Conservation (phyloP, 2,329 filamentous ascomycete species). For the Xylaria sp. region DNA sequence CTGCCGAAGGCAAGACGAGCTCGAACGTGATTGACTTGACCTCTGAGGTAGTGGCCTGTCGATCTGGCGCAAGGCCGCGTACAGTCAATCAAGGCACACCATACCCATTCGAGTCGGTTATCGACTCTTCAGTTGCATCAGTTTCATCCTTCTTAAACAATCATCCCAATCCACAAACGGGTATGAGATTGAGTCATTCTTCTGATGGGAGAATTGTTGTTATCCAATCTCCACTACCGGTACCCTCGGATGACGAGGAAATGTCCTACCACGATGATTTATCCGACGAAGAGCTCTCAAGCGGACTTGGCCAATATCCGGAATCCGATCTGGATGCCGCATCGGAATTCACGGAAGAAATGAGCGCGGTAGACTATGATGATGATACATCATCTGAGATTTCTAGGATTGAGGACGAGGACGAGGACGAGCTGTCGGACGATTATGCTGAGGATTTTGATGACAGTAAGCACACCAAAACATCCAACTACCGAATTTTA, state of each 20-base stretch:
- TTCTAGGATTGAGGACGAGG: slow-evolving; percentile 21
- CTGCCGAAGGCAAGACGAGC: slow-evolving; percentile 16
- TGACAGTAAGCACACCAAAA: slow-evolving; percentile 32
- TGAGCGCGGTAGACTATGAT: slow-evolving; percentile 13
- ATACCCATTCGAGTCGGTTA: background rate
- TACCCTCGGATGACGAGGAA: slow-evolving; percentile 11
- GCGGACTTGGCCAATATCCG: background rate
- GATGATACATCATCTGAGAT: slow-evolving; percentile 29
- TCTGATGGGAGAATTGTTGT: slow-evolving; percentile 5
- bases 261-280: background rate
- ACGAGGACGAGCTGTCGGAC: slow-evolving; percentile 16
- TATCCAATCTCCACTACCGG: background rate
- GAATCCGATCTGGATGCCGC: slow-evolving; percentile 10
- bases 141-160: background rate
- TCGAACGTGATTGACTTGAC: slow-evolving; percentile 44
- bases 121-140: background rate
- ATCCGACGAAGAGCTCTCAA: slow-evolving; percentile 24
- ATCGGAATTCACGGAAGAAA: slow-evolving; percentile 21
- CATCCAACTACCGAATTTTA: slow-evolving; percentile 7
- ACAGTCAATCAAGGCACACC: background rate
- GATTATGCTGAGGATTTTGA: slow-evolving; percentile 32
- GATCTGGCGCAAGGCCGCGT: slow-evolving; percentile 29
- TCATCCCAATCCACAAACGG: background rate
- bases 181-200: background rate
- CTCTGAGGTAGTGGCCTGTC: slow-evolving; percentile 38